phyloP scores from a whole-genome alignment of 139 green algal species.

The Chlamydomonas schloesseri region DNA sequence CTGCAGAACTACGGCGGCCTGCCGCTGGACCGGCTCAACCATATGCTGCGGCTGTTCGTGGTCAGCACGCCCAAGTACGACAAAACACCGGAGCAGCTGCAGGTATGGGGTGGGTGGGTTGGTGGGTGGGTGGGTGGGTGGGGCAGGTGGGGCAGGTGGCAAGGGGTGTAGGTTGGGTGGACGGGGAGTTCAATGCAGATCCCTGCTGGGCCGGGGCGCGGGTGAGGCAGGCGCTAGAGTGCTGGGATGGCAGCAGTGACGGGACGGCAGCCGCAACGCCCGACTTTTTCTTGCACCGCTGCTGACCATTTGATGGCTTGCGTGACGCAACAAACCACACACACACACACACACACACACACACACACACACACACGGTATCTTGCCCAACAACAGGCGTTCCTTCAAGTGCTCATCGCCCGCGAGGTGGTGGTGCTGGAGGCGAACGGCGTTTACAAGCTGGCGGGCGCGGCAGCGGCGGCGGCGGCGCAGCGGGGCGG shows the following conservation, averaged over 20 bases:
- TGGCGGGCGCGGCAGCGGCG: not conserved
- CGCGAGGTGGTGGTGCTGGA: slow-evolving; percentile 36
- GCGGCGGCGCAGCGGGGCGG: no score
- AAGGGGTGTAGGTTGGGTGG: not conserved
- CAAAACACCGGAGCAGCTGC: slow-evolving; percentile 42
- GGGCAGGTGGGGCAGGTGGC: not conserved
- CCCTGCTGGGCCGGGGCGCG: no score
- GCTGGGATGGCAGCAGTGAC: no score
- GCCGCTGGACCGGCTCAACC: slow-evolving; percentile 91
- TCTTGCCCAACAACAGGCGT: no score
- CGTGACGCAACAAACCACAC: no score
- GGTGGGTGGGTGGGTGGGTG: not conserved
- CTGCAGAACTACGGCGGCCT: slow-evolving; percentile 91
- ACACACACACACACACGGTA: not conserved
- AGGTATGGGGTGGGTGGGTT: not conserved
- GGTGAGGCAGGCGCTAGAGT: no score
- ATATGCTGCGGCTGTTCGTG: slow-evolving; percentile 97
- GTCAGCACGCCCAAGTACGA: slow-evolving; percentile 54
- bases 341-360: not conserved
- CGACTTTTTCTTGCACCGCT: no score
- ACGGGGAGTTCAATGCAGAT: not conserved
- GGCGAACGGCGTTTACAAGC: slow-evolving; percentile 7
- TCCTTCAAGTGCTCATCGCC: slow-evolving; percentile 37
- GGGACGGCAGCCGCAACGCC: no score
- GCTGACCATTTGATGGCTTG: no score